phyloP scores from a whole-genome alignment of 202 grass and related monocot genomes.

The Bolboschoenoplectus hybrid region DNA sequence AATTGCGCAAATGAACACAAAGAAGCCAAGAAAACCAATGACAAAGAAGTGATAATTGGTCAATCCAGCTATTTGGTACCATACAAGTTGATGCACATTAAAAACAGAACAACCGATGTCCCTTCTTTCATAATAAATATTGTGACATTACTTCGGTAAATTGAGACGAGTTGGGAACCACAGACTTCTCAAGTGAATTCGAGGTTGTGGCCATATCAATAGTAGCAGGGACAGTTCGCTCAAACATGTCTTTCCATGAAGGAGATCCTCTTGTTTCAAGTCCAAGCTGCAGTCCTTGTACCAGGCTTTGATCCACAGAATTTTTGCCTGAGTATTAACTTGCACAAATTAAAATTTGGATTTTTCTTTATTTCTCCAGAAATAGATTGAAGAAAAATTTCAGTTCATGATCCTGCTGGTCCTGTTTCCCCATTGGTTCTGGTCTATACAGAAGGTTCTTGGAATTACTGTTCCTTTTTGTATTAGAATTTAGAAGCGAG shows the following conservation, averaged over 20 bases:
- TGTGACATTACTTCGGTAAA: conserved; percentile 10
- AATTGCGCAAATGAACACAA: conserved; percentile 1
- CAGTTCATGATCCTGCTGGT: background rate
- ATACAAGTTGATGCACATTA: background rate
- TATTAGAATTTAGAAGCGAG: background rate
- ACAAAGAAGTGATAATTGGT: background rate
- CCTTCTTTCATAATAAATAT: background rate
- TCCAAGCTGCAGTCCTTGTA: conserved; percentile 49
- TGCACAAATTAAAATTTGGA: conserved; percentile 17
- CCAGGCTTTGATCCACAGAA: conserved; percentile 50
- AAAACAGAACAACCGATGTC: background rate
- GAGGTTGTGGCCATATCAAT: conserved; percentile 30
- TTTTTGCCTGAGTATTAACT: conserved; percentile 49
- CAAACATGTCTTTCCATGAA: conserved; percentile 90
- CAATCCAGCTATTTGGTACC: background rate
- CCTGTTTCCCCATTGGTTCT: background rate
- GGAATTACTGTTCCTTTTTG: background rate
- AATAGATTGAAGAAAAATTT: background rate
- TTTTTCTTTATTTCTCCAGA: conserved; percentile 14
- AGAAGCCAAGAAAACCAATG: background rate
- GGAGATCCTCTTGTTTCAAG: conserved; percentile 47
- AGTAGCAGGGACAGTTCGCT: conserved; percentile 37
- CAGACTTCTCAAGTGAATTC: conserved; percentile 30
- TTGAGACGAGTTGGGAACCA: conserved; percentile 35
- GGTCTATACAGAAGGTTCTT: background rate